Evolutionary conservation across 768 basidiomycete species (phyloP).

Genomic region (Dendrothele bispora): DNA sequence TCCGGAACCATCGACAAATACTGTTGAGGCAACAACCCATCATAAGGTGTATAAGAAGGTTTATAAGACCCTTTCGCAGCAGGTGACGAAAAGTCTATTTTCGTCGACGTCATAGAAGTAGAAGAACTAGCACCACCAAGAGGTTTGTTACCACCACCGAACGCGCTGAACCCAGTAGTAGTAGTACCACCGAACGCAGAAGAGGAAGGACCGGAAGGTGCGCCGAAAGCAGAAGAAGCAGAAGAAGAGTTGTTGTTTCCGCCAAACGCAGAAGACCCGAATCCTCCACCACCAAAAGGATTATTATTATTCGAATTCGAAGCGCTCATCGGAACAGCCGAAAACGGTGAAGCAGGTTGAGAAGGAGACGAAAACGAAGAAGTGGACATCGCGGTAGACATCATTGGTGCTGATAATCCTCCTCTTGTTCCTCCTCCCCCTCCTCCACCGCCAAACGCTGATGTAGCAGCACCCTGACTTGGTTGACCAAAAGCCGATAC

Average conservation of each 20-base stretch:
- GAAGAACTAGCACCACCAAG: constrained; percentile 29
- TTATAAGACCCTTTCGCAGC: constrained; percentile 32
- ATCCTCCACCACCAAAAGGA: constrained; percentile 22
- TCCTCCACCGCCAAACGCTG: too few species aligned
- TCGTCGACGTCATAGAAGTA: constrained; percentile 22
- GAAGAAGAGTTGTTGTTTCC: too few species aligned
- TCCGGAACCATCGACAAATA: constrained; percentile 58
- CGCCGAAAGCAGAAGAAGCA: constrained; percentile 34
- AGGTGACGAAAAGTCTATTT: constrained; percentile 26
- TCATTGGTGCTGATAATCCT: too few species aligned
- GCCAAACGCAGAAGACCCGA: too few species aligned
- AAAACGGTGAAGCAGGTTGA: too few species aligned
- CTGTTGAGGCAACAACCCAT: constrained; percentile 52
- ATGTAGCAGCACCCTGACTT: constrained; percentile 24
- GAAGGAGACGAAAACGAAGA: too few species aligned
- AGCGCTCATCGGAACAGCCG: too few species aligned
- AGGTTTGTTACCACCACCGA: constrained; percentile 37
- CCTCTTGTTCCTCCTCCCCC: too few species aligned
- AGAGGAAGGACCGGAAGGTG: constrained; percentile 34
- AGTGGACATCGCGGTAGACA: too few species aligned
- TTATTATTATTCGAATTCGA: too few species aligned
- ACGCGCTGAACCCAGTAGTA: constrained; percentile 49
- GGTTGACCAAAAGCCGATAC: constrained; percentile 41
- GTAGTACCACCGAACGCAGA: constrained; percentile 49
- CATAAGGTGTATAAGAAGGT: constrained; percentile 56